Conservation (phyloP, 257 asterid genomes). For the Scutellaria baicalensis region DNA sequence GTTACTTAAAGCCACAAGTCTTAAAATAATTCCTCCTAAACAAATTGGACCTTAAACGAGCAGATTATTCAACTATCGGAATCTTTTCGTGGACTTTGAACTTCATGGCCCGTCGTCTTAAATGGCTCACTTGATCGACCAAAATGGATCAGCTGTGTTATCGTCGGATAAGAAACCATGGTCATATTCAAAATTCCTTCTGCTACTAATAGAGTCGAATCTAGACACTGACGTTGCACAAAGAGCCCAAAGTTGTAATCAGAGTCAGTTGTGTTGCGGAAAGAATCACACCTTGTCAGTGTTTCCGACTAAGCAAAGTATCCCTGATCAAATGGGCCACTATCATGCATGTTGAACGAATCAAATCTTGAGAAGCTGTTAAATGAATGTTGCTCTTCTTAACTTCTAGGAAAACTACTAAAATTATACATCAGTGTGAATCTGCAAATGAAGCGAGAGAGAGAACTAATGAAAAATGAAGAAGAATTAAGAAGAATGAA, state of each 20-base stretch:
- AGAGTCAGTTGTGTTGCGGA: constrained; percentile 51
- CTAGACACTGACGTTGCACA: constrained; percentile 37
- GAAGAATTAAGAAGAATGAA: too few relatives aligned
- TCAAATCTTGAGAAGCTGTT: constrained; percentile 60
- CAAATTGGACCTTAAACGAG: too few relatives aligned
- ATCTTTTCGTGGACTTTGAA: constrained; percentile 61
- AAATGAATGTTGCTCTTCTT: constrained; percentile 35
- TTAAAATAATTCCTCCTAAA: too few relatives aligned
- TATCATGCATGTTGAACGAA: constrained; percentile 50
- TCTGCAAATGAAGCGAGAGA: too few relatives aligned
- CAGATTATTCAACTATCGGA: constrained; percentile 28
- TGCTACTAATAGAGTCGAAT: constrained; percentile 54
- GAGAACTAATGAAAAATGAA: too few relatives aligned
- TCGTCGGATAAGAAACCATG: constrained; percentile 67
- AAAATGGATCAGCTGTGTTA: constrained; percentile 66
- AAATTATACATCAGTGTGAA: constrained; percentile 75
- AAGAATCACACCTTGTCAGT: constrained; percentile 78
- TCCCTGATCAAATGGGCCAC: constrained; percentile 47
- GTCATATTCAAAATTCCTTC: constrained; percentile 56
- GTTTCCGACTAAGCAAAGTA: too few relatives aligned
- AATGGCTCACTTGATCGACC: constrained; percentile 62
- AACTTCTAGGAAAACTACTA: constrained; percentile 50
- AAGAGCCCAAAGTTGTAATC: constrained; percentile 48
- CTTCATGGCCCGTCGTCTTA: constrained; percentile 51
- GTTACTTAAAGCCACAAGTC: too few relatives aligned